Conservation (phyloP, 2,329 filamentous ascomycete genomes). For the Aureobasidium sp. region DNA sequence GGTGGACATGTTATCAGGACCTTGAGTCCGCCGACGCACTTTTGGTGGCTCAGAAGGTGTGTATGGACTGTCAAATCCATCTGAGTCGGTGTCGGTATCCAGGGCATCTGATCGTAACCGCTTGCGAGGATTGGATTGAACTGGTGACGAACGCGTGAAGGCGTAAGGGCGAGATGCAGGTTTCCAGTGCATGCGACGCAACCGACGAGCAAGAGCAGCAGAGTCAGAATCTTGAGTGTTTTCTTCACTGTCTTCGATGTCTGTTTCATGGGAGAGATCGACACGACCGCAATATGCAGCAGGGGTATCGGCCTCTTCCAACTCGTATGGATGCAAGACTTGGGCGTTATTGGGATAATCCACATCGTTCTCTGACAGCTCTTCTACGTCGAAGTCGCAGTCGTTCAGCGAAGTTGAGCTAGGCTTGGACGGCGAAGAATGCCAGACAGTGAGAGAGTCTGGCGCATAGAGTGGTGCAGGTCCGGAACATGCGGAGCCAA, state of each 20-base stretch:
- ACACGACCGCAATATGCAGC: not conserved
- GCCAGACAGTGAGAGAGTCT: not conserved
- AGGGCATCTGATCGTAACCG: not conserved
- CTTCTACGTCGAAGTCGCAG: slow-evolving; percentile 36
- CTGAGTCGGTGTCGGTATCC: slow-evolving; percentile 4
- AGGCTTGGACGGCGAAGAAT: slow-evolving; percentile 2
- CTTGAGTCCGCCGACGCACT: not conserved
- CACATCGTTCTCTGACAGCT: slow-evolving; percentile 32
- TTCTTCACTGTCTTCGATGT: not conserved
- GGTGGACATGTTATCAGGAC: not conserved
- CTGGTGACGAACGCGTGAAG: not conserved
- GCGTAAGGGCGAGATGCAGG: not conserved
- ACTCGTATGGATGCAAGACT: slow-evolving; percentile 38
- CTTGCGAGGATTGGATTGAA: not conserved
- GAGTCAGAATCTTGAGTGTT: not conserved
- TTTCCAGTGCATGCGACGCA: slow-evolving; percentile 4
- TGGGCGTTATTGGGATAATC: slow-evolving; percentile 37
- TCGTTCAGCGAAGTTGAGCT: not conserved
- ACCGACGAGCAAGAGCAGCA: not conserved
- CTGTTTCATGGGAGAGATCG: not conserved
- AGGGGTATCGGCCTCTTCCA: slow-evolving; percentile 33
- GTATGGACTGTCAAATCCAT: not conserved
- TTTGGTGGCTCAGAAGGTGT: not conserved
- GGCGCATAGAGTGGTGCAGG: not conserved
- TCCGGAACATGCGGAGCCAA: not conserved